Conservation (phyloP, 169 alveolate genomes). For the Eimeria nieschulzi region DNA sequence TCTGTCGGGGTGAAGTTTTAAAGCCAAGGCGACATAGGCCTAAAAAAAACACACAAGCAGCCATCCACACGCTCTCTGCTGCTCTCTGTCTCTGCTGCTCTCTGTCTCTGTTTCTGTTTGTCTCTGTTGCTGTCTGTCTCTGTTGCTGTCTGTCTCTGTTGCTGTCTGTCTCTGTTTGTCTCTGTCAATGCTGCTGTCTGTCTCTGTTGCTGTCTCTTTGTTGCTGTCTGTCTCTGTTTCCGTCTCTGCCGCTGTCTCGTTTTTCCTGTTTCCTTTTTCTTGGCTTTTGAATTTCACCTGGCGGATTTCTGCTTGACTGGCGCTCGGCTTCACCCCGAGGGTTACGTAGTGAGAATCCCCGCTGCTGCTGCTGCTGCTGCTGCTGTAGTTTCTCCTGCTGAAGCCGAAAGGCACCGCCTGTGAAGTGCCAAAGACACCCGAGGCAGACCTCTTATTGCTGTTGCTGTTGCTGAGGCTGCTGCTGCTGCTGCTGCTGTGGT, state of each 20-base stretch:
- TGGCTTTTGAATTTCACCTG: neutral
- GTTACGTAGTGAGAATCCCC: conserved; percentile 4
- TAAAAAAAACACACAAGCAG: too few species aligned
- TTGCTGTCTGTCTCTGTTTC: neutral
- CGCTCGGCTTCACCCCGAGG: neutral
- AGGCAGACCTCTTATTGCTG: neutral
- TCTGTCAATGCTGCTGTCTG: neutral
- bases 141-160: neutral
- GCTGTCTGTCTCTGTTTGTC: neutral
- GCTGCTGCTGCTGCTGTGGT: neutral
- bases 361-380: conserved; percentile 32
- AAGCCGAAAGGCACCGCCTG: neutral
- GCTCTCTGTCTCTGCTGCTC: neutral
- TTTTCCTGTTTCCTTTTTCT: too few species aligned
- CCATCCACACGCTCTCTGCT: neutral
- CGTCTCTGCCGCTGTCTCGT: neutral
- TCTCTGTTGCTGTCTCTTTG: neutral
- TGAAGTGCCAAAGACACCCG: neutral
- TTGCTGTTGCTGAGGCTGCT: conserved; percentile 1
- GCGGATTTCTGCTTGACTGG: conserved; percentile 10
- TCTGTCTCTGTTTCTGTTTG: neutral
- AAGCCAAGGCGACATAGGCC: conserved; percentile 19
- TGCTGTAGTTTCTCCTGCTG: neutral
- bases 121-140: neutral
- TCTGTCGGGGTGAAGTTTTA: neutral